A percentile compares a stretch with the other conserved stretches of the same genome.
Conservation (phyloP, 768 basidiomycete genomes). For the Chalciporus chontae region DNA sequence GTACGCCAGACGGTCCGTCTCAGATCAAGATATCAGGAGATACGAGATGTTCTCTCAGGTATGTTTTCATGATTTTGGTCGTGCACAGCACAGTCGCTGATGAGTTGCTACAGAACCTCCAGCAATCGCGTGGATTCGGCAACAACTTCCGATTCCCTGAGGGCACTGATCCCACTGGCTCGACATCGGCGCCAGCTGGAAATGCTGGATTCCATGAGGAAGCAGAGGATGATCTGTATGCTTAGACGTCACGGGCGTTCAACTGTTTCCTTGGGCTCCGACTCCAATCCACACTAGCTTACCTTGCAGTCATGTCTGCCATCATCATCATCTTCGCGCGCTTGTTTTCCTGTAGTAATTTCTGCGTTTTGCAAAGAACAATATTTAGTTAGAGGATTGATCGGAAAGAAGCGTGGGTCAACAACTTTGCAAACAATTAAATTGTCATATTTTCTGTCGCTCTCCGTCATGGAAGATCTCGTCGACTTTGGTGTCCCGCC, state of each 20-base stretch:
- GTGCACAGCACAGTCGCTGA: not conserved
- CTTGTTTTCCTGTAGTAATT: not conserved
- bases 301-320: not conserved
- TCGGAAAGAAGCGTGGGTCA: no score
- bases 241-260: constrained; percentile 36
- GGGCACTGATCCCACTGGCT: constrained; percentile 37
- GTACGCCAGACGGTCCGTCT: constrained; percentile 94
- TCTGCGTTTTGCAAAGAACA: not conserved
- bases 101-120: constrained; percentile 57
- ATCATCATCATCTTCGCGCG: not conserved
- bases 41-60: constrained; percentile 99
- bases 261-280: not conserved
- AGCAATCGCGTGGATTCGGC: constrained; percentile 90
- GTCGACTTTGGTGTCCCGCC: no score
- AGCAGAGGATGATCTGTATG: constrained; percentile 89
- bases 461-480: no score
- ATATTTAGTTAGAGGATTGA: not conserved
- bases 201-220: constrained; percentile 86
- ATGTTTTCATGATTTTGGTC: constrained; percentile 18
- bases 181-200: constrained; percentile 43
- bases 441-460: no score
- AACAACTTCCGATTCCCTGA: constrained; percentile 99
- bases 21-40: constrained; percentile 92
- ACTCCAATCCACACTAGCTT: not conserved
- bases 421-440: no score